Evolutionary conservation across 1,139 yeast genomes (phyloP), one percentile per base, ranked within the genome.

Genomic region (Yamadazyma atmosphaerica): DNA sequence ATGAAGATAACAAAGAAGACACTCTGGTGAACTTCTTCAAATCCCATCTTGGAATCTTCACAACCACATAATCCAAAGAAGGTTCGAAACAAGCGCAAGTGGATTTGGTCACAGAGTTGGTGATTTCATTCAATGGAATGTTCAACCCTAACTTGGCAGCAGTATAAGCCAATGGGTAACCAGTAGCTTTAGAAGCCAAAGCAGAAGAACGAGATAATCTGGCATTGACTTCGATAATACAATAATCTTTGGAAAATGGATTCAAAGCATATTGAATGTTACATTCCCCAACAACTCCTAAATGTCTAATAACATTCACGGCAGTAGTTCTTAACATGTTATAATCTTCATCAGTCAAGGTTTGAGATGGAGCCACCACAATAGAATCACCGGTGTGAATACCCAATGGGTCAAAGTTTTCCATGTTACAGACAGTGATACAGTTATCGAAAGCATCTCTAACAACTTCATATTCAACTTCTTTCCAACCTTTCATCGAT

Each of bases 401-500:
- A 64, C 98, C 98, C 57, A 92, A 79, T 37, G 98, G 98, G 71
- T 92, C 98, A 56, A 92, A 92, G 74, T 92, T 92, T 71, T 92
- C 98, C 98, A 92, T 92, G 72, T 92, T 92, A 80, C 98, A 92
- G 47, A 92, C 98, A 39, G 98, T 92, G 59, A 92, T 89, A 81
- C 98, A 92, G 80, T 92, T 92, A 66, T 88, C 98, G 52, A 81
- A 84, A 35, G 95, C 94, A 72, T 92, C 98, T 64, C 98, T 86
- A 45, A 92, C 98, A 66, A 92, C 98, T 71, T 92, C 98, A 63
- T 92, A 92, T 71, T 92, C 98, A 54, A 92, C 88, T 72, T 92
- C 98, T 66, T 92, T 92, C 98, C 98, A 92, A 50, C 98, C 98
- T 74, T 92, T 92, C 96, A 92, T 86, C 38, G 97, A 88, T 65